Evolutionary conservation across 257 asterid species (phyloP).

Genomic region (Fraxinus cuspidata): DNA sequence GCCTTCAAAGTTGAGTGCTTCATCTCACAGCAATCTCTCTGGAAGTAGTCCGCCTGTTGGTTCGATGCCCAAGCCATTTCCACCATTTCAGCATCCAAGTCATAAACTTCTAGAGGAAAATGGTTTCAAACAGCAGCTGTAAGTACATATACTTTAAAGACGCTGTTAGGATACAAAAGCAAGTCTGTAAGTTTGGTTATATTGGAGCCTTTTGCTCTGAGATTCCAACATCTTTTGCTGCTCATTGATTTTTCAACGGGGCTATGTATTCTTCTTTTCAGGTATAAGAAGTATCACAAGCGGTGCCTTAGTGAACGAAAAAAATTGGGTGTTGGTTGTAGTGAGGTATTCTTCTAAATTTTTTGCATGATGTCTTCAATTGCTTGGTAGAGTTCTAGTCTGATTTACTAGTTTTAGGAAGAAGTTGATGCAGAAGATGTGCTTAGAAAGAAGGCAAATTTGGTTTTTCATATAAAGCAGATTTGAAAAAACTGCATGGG

Average conservation of each 20-base stretch:
- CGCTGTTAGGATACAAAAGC: conserved; percentile 13
- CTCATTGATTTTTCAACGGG: conserved; percentile 23
- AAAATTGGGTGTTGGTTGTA: conserved; percentile 88
- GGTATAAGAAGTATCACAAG: conserved; percentile 77
- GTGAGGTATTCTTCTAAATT: conserved; percentile 66
- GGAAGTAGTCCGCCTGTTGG: conserved; percentile 84
- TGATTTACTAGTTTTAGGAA: conserved; percentile 9
- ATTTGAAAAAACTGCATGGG: not conserved
- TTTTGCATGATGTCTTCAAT: conserved; percentile 11
- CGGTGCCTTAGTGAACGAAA: conserved; percentile 81
- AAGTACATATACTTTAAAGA: conserved; percentile 40
- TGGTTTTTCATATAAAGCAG: not conserved
- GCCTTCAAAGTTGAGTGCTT: conserved; percentile 70
- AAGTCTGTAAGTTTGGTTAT: conserved; percentile 14
- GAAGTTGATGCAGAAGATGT: not conserved
- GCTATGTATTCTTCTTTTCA: conserved; percentile 32
- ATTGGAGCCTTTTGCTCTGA: conserved; percentile 11
- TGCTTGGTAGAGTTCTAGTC: not conserved
- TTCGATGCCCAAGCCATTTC: conserved; percentile 79
- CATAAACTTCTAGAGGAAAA: conserved; percentile 88
- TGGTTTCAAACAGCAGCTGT: conserved; percentile 94
- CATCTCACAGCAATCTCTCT: conserved; percentile 60
- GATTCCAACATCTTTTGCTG: conserved; percentile 4
- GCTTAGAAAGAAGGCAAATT: not conserved
- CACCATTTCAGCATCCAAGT: conserved; percentile 87